Evolutionary conservation across 306 rosid species (phyloP), one percentile per base, ranked within the genome.

Genomic region (Prunus campanulata): DNA sequence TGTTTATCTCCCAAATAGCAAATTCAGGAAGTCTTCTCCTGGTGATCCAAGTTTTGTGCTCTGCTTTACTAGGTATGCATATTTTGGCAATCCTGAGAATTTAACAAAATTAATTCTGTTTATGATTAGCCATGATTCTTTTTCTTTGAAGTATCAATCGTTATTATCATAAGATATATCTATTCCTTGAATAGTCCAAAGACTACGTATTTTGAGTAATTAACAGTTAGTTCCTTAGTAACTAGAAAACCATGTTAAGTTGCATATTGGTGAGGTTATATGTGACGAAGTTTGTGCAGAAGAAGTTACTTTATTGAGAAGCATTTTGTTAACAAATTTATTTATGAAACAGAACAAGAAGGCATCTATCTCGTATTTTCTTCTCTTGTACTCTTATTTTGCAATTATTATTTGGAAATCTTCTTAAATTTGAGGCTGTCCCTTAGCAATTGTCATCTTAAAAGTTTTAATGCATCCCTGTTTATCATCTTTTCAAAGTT

Each of bases 1-100:
- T 80, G 86, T 89, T 78, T 89, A 84, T 86, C 95, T 81, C 39
- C 98, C 98, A 64, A 87, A 92, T 77, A 87, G 86, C 89, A 88
- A 85, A 79, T 95, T 95, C 84, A 88, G 82, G 77, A 95, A 92
- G 76, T 89, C 97, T 55, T 86, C 85, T 71, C 95, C 95, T 0
- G 96, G 95, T 18, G 82, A 86, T 79, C 93, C 98, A 14, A 75
- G 76, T 77, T 91, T 94, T 80, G 66, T 85, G 68, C 74, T 92
- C 68, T 85, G 88, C 87, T 83, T 92, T 75, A 79, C 95, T 20
- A 87, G 97, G 97, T 94, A 91, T 55, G 56, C 65, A 65, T 67
- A 72, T 32, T 59, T 55, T 76, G 22, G 39, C 55, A 16, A 24
- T 81, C 27, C 8, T 49, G 32, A 42, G 51, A 22, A 57, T 51